Evolutionary conservation across 169 alveolate species (phyloP).

Genomic region (Babesia ovata): DNA sequence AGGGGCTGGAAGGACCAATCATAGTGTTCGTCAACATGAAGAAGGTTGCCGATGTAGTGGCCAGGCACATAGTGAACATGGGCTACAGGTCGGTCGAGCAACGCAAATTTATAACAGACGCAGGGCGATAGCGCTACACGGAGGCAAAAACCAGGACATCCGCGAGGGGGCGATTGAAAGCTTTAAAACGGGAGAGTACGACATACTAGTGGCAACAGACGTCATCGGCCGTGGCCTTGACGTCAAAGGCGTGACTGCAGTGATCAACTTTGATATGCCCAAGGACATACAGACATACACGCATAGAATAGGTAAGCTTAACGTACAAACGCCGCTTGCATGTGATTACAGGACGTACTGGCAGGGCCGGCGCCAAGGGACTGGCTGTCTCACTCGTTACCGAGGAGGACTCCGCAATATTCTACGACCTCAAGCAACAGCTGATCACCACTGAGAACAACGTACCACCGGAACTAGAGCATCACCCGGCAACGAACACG

Average conservation of each 20-base stretch:
- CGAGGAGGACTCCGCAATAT: constrained; percentile 87
- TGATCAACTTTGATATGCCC: constrained; percentile 98
- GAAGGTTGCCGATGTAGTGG: constrained; percentile 90
- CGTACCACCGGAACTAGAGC: constrained; percentile 90
- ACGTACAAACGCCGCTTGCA: background rate
- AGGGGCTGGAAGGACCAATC: constrained; percentile 88
- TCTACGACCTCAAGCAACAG: constrained; percentile 89
- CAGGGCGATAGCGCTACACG: constrained; percentile 87
- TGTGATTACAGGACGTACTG: constrained; percentile 92
- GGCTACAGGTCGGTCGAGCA: constrained; percentile 68
- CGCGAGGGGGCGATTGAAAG: constrained; percentile 91
- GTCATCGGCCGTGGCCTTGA: constrained; percentile 98
- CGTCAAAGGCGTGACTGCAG: constrained; percentile 93
- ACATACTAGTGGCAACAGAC: constrained; percentile 97
- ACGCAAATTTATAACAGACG: background rate
- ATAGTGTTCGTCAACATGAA: constrained; percentile 93
- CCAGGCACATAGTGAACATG: constrained; percentile 78
- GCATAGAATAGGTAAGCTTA: constrained; percentile 88
- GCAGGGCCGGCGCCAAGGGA: constrained; percentile 98
- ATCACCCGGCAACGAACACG: constrained; percentile 86
- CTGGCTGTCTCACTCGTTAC: constrained; percentile 93
- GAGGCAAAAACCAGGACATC: constrained; percentile 90
- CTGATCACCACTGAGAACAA: constrained; percentile 86
- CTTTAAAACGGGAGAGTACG: constrained; percentile 88
- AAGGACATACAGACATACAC: constrained; percentile 91